Evolutionary conservation across 768 basidiomycete species (phyloP).

Genomic region (Xanthoconium stramineum): DNA sequence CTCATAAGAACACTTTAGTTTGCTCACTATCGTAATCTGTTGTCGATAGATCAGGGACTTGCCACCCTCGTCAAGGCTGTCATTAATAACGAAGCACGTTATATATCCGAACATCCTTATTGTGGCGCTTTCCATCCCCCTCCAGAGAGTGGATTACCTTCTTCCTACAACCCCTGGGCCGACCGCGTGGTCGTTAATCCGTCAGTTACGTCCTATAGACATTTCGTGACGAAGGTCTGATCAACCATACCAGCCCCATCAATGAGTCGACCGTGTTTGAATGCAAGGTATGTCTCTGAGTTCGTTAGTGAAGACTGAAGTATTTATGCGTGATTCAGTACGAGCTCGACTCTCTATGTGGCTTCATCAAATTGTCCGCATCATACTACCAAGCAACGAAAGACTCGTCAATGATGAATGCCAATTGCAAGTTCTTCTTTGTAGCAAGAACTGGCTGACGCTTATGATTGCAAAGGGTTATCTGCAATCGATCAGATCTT

Average conservation of each 20-base stretch:
- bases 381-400: slow-evolving; percentile 71
- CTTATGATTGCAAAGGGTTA: slow-evolving; percentile 45
- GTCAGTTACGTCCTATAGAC: slow-evolving; percentile 39
- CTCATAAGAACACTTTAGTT: slow-evolving; percentile 42
- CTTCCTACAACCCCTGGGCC: slow-evolving; percentile 67
- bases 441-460: background rate
- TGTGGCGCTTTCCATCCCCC: slow-evolving; percentile 83
- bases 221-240: background rate
- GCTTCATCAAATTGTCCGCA: slow-evolving; percentile 74
- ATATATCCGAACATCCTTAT: slow-evolving; percentile 70
- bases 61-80: slow-evolving; percentile 72
- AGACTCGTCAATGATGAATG: slow-evolving; percentile 69
- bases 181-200: slow-evolving; percentile 70
- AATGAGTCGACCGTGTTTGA: slow-evolving; percentile 72
- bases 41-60: slow-evolving; percentile 54
- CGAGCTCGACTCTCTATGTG: slow-evolving; percentile 75
- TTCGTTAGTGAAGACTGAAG: background rate
- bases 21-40: slow-evolving; percentile 62
- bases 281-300: slow-evolving; percentile 57
- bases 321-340: slow-evolving; percentile 41
- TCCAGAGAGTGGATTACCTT: slow-evolving; percentile 63
- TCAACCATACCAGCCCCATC: slow-evolving; percentile 46
- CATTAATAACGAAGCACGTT: slow-evolving; percentile 76
- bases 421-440: slow-evolving; percentile 47
- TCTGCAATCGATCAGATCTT: slow-evolving; percentile 69